Conservation (phyloP, 2,329 filamentous ascomycete genomes). For the Aspergillus fumigatus region DNA sequence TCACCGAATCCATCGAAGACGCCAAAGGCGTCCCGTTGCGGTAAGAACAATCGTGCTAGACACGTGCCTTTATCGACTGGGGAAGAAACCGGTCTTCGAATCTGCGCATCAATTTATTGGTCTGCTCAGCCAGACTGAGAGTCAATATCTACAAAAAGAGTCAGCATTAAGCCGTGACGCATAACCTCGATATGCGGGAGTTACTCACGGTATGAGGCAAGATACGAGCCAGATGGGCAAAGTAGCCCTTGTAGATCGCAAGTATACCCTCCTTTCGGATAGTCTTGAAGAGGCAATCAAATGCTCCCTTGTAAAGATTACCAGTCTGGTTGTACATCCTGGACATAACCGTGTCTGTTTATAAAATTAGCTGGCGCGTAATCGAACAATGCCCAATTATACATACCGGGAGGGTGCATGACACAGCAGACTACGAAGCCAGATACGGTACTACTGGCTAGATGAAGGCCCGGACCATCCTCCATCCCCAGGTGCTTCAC, state of each 20-base stretch:
- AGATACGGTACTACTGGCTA: slow-evolving; percentile 81
- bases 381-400: background rate
- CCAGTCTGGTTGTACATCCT: slow-evolving; percentile 98
- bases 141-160: slow-evolving; percentile 63
- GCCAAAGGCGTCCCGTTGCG: background rate
- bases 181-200: background rate
- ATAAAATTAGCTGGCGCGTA: slow-evolving; percentile 4
- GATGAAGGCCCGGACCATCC: slow-evolving; percentile 82
- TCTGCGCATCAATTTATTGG: slow-evolving; percentile 82
- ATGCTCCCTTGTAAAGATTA: slow-evolving; percentile 88
- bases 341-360: slow-evolving; percentile 88
- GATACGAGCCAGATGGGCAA: slow-evolving; percentile 90
- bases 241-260: slow-evolving; percentile 96
- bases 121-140: slow-evolving; percentile 90
- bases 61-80: slow-evolving; percentile 42
- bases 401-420: slow-evolving; percentile 89
- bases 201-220: slow-evolving; percentile 74
- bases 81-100: slow-evolving; percentile 62
- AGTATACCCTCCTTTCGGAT: slow-evolving; percentile 84
- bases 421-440: slow-evolving; percentile 96
- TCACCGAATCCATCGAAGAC: background rate
- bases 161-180: slow-evolving; percentile 16
- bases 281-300: slow-evolving; percentile 89
- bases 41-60: slow-evolving; percentile 31
- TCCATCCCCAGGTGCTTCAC: slow-evolving; percentile 80